Percentiles rank a stretch among this genome's conserved stretches.
phyloP scores from a whole-genome alignment of 2,329 filamentous ascomycete genomes.

The Fusarium pseudonygamai region DNA sequence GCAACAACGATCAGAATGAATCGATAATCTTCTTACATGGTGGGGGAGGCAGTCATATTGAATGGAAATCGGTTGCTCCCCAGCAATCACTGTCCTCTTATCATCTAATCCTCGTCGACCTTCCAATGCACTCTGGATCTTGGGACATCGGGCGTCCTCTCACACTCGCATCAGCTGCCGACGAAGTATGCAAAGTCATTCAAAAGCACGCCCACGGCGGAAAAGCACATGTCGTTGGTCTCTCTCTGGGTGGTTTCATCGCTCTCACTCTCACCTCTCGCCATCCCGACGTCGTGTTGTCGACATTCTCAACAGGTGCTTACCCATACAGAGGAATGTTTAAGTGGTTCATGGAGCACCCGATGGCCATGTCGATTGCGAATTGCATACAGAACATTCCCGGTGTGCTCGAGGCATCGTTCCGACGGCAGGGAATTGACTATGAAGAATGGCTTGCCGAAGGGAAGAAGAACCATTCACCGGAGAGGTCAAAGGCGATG shows the following conservation, averaged over 20 bases:
- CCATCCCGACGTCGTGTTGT: neutral
- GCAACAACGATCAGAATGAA: neutral
- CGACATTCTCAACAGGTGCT: constrained; percentile 10
- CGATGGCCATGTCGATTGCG: neutral
- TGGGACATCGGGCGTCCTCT: neutral
- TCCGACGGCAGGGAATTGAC: constrained; percentile 19
- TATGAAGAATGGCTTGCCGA: constrained; percentile 17
- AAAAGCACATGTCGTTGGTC: constrained; percentile 52
- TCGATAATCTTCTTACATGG: constrained; percentile 14
- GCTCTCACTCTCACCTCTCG: constrained; percentile 5
- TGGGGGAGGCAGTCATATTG: constrained; percentile 5
- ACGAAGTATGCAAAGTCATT: constrained; percentile 47
- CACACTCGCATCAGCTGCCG: neutral
- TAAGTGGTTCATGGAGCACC: constrained; percentile 21
- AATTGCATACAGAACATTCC: neutral
- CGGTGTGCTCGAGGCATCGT: neutral
- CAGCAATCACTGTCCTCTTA: neutral
- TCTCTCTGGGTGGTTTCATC: constrained; percentile 45
- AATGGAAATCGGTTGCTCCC: constrained; percentile 7
- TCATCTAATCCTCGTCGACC: constrained; percentile 20
- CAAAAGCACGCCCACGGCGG: constrained; percentile 45
- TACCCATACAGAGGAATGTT: constrained; percentile 14
- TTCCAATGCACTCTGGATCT: constrained; percentile 24
- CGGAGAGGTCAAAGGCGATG: neutral
- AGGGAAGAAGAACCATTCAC: constrained; percentile 9